Conservation (phyloP, 2,329 filamentous ascomycete species). For the Fusarium sp. region DNA sequence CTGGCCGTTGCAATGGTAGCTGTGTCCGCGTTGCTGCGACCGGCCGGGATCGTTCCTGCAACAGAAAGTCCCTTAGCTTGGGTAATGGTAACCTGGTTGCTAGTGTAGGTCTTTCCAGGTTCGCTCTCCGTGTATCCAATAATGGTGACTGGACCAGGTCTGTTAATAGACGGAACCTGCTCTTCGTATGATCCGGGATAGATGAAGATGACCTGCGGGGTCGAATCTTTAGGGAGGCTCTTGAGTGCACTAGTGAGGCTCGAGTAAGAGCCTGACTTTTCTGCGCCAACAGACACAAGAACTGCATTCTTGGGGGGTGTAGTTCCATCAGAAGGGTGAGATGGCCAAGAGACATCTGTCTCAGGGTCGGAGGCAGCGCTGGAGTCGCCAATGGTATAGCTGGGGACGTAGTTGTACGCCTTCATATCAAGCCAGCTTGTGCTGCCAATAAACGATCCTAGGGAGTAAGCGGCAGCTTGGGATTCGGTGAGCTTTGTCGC, state of each 20-base stretch:
- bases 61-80: constrained; percentile 35
- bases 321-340: constrained; percentile 56
- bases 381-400: constrained; percentile 26
- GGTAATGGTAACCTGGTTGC: constrained; percentile 67
- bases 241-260: constrained; percentile 50
- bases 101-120: constrained; percentile 57
- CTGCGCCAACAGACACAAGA: constrained; percentile 53
- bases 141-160: constrained; percentile 57
- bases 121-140: constrained; percentile 60
- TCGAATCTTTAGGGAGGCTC: constrained; percentile 50
- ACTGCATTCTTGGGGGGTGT: constrained; percentile 57
- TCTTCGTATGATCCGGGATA: constrained; percentile 61
- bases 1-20: constrained; percentile 46
- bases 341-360: constrained; percentile 27
- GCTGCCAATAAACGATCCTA: constrained; percentile 38
- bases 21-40: constrained; percentile 42
- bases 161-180: constrained; percentile 53
- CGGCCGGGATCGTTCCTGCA: constrained; percentile 44
- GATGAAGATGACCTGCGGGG: constrained; percentile 58
- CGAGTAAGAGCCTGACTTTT: constrained; percentile 44
- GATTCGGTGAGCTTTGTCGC: constrained; percentile 40
- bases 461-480: constrained; percentile 35
- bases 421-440: constrained; percentile 45
- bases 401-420: constrained; percentile 43
- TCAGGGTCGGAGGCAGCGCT: constrained; percentile 22